Evolutionary conservation across 2,329 filamentous ascomycete genomes (phyloP).

Genomic region (Penicillium capsulatum): DNA sequence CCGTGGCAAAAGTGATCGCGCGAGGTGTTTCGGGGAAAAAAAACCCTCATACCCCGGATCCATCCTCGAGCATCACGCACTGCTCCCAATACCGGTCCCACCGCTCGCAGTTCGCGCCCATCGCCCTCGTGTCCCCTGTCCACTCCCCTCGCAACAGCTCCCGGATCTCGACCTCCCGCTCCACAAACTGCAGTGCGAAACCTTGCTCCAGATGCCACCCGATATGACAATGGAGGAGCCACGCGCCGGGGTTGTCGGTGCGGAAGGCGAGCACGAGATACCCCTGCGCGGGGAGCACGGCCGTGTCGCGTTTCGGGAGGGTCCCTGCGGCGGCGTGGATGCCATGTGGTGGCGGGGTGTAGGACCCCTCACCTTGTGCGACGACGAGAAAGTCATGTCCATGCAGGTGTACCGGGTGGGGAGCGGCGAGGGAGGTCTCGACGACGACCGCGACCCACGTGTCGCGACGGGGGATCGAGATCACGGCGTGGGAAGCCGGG

Average conservation of each 20-base stretch:
- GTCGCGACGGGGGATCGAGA: background rate
- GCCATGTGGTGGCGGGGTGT: background rate
- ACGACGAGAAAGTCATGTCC: conserved; percentile 1
- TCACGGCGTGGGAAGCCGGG: background rate
- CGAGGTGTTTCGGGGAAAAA: background rate
- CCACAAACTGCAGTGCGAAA: conserved; percentile 8
- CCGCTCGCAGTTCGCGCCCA: conserved; percentile 1
- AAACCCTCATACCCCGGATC: background rate
- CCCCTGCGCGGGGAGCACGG: conserved; percentile 1
- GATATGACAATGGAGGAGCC: conserved; percentile 11
- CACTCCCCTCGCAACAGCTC: background rate
- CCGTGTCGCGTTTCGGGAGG: conserved; percentile 5
- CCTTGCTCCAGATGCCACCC: conserved; percentile 11
- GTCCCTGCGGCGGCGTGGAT: background rate
- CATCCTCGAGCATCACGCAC: background rate
- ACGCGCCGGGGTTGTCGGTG: conserved; percentile 10
- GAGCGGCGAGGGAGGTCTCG: background rate
- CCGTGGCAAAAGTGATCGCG: no score
- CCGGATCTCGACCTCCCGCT: conserved; percentile 1
- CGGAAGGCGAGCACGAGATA: conserved; percentile 1
- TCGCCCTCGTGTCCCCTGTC: background rate
- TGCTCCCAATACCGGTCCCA: conserved; percentile 1
- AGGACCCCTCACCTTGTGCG: background rate
- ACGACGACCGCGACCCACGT: conserved; percentile 1
- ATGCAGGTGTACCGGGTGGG: conserved; percentile 4